Conservation (phyloP, 2,329 filamentous ascomycete genomes). For the Paracoccidioides brasiliensis region DNA sequence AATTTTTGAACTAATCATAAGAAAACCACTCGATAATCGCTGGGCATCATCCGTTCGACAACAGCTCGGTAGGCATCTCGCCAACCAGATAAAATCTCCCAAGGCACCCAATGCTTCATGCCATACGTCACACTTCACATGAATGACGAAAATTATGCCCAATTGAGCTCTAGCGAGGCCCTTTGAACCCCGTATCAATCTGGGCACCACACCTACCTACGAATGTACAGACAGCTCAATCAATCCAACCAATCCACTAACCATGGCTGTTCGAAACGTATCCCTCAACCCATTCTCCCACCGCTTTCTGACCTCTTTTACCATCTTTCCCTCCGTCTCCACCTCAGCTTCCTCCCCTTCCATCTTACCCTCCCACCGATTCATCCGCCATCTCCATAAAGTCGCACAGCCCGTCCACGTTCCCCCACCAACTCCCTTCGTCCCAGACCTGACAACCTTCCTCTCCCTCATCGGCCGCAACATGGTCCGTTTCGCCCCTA, state of each 20-base stretch:
- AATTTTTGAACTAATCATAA: neutral
- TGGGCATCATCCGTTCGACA: neutral
- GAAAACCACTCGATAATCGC: neutral
- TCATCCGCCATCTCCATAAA: slow-evolving; percentile 31
- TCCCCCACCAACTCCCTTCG: slow-evolving; percentile 67
- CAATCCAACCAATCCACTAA: neutral
- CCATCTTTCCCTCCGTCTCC: slow-evolving; percentile 20
- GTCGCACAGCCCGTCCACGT: slow-evolving; percentile 32
- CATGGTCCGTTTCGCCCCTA: slow-evolving; percentile 66
- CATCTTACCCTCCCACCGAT: slow-evolving; percentile 17
- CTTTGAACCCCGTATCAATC: neutral
- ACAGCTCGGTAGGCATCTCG: neutral
- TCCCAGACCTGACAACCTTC: slow-evolving; percentile 75
- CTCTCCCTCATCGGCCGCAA: slow-evolving; percentile 82
- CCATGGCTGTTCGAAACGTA: slow-evolving; percentile 7
- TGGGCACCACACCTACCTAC: too few species aligned
- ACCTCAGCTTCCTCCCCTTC: slow-evolving; percentile 19
- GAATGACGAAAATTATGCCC: neutral
- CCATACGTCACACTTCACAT: neutral
- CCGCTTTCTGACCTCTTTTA: slow-evolving; percentile 12
- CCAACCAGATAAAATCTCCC: neutral
- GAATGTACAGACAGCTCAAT: neutral
- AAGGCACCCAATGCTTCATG: neutral
- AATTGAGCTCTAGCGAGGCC: neutral
- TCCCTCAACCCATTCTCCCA: slow-evolving; percentile 2